Base-by-base conservation (phyloP, 2,329 filamentous ascomycete genomes). In the Diaporthe nobilis region DNA sequence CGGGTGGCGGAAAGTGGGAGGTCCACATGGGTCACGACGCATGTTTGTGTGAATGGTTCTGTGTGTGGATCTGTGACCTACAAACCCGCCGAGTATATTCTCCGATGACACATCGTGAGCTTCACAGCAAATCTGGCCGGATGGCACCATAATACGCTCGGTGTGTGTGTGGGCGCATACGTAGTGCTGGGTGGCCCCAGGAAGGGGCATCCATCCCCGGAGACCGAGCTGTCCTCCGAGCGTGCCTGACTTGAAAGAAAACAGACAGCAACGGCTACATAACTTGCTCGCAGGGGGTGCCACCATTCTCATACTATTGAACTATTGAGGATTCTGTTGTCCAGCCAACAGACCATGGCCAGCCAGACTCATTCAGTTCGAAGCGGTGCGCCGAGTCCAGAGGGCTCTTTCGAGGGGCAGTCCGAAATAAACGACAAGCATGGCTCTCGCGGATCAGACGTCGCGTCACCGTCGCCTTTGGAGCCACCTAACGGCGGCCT, bases 71-170 rank as follows among this genome's bases (percentile, higher is more conserved):
- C 39, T 47, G 17, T 5, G 39, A 34, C 60, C 20, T 13, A 31
- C 8, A 47, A 63, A 65, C 25, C 17, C 60, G 60, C 60, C 60
- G 60, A 65, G 25, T 12, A 65, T 65, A 65, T 31, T 47, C n/a
- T 47, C 60, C 60, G 60, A 65, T 65, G 60, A 65, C 60, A 65
- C 60, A 65, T 65, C 60, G 25, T 8, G 9, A 22, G 39, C 39
- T 13, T 65, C 37, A 65, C 25, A 47, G 39, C 17, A 31, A 15
- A 31, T 28, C 25, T 47, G n/a, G 39, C n/a, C 39, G 4, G 25
- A 47, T 65, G 42, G 5, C 60, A 20, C 17, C 25, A 31, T 65
- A 28, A 28, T 28, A 28, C 28, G 28, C 28, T 34, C 42, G 39
- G 15, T 12, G 3, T 22, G 15, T 12, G n/a, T 44, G 2, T 42